Percentiles rank a stretch among this genome's conserved stretches.
phyloP scores from a whole-genome alignment of 352 stramenopile species.

The Globisporangium heterothallicum region DNA sequence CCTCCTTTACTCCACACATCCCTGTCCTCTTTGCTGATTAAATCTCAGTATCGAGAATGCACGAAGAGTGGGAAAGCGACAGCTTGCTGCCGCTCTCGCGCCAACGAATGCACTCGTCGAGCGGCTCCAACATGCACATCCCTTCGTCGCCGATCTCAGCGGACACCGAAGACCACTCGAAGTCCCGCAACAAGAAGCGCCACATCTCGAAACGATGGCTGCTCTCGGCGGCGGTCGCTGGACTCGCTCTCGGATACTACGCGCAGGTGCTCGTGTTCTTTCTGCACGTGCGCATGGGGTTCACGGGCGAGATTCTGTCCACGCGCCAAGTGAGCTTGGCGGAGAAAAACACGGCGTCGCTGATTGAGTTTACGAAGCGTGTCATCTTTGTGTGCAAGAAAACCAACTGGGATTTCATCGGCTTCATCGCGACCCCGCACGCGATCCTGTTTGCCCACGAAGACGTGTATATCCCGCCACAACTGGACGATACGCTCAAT shows the following conservation, averaged over 20 bases:
- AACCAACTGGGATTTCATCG: conserved; percentile 78
- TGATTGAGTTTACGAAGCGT: conserved; percentile 51
- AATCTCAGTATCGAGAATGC: too few relatives aligned
- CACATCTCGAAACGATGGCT: conserved; percentile 16
- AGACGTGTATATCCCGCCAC: conserved; percentile 44
- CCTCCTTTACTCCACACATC: too few relatives aligned
- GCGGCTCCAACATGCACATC: conserved; percentile 2
- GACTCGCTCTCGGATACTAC: conserved; percentile 62
- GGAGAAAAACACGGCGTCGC: conserved; percentile 39
- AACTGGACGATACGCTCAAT: conserved; percentile 46
- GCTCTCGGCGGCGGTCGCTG: conserved; percentile 14
- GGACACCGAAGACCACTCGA: conserved; percentile 13
- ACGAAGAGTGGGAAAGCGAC: conserved; percentile 1
- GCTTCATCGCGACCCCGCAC: conserved; percentile 57
- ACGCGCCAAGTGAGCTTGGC: conserved; percentile 34
- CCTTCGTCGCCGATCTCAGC: conserved; percentile 1
- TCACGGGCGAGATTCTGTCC: conserved; percentile 41
- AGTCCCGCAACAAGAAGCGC: conserved; percentile 12
- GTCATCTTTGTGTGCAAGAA: conserved; percentile 69
- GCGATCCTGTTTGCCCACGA: conserved; percentile 63
- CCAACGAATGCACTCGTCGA: neutral
- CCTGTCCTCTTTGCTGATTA: too few relatives aligned
- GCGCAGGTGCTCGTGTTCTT: conserved; percentile 67
- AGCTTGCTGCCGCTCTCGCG: conserved; percentile 11
- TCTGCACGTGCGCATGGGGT: conserved; percentile 50